phyloP scores from a whole-genome alignment of 1,139 yeast species.

The Sugiyamaella neomexicana region DNA sequence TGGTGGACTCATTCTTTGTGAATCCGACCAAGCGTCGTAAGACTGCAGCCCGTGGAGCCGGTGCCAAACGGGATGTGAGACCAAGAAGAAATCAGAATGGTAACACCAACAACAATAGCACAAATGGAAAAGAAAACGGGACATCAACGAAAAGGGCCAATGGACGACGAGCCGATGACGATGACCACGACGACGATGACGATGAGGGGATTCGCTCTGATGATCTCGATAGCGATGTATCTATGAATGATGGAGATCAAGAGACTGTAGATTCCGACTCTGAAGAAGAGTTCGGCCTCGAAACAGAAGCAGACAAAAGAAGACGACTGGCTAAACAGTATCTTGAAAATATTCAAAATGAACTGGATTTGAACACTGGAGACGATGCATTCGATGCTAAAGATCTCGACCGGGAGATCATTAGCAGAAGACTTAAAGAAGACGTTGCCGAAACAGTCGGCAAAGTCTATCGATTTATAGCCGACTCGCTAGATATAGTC shows the following conservation, averaged over 20 bases:
- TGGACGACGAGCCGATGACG: slow-evolving; percentile 14
- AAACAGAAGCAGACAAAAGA: slow-evolving; percentile 89
- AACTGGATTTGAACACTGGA: slow-evolving; percentile 41
- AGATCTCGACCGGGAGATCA: slow-evolving; percentile 83
- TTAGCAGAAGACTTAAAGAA: slow-evolving; percentile 73
- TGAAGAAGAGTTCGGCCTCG: slow-evolving; percentile 51
- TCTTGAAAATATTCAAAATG: slow-evolving; percentile 70
- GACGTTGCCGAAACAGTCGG: slow-evolving; percentile 94
- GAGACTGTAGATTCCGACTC: slow-evolving; percentile 5
- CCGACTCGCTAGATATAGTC: slow-evolving; percentile 23
- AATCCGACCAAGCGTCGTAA: slow-evolving; percentile 32
- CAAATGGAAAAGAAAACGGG: slow-evolving; percentile 9
- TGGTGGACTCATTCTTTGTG: slow-evolving; percentile 39
- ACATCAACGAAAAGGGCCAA: background rate
- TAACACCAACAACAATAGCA: background rate
- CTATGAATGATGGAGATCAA: slow-evolving; percentile 29
- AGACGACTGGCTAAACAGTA: slow-evolving; percentile 93
- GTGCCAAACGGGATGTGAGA: slow-evolving; percentile 15
- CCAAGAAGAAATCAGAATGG: background rate
- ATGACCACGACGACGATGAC: slow-evolving; percentile 38
- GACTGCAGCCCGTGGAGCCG: slow-evolving; percentile 7
- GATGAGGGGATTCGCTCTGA: slow-evolving; percentile 27
- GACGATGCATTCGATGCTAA: slow-evolving; percentile 81
- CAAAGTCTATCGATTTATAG: slow-evolving; percentile 68
- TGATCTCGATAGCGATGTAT: slow-evolving; percentile 23